Base-by-base conservation (phyloP, 148 eudicot species). In the Pharnaceum exiguum region DNA sequence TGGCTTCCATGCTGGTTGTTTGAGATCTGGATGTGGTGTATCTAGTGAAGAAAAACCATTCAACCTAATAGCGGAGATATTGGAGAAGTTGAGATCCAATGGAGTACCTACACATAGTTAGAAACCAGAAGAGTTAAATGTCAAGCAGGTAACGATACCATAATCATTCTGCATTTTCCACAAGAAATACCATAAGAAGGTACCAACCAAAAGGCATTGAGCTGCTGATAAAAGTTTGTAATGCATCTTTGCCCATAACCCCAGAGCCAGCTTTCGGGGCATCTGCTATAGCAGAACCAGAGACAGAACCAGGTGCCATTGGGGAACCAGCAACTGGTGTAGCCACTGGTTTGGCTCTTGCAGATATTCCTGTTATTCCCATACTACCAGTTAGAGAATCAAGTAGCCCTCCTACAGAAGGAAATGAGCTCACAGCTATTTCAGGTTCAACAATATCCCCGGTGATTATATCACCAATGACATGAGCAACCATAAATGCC, bases 1-100 rank as follows among this genome's bases (percentile, higher is more conserved):
- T 52, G 99, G 99, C 72, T 94, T 94, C 99, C 99, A 94, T 12
- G 96, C 96, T 46, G 99, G 99, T 55, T 88, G 99, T 71, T 86
- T 94, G 73, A 81, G 70, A 59, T 94, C 99, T 57, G 85, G 63
- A 61, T 88, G 91, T 46, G 95, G 95, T 54, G 67, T 53, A 66
- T 94, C 99, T 40, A 71, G 71, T 46, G 96, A 66, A 62, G 91
- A 79, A 75, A 94, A 94, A 26, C 96, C 96, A 71, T 82, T 69
- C 12, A 70, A 60, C 75, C 73, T 85, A 35, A 89, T 82, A 37
- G 99, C 82, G 24, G 87, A 78, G 53, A 89, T 69, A 65, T 89
- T 94, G 25, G 91, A 51, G 79, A 75, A 82, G 82, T 65, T 94
- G 57, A 94, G 82, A 66, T 94, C 99, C 77, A 94, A 78, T 12